A percentile compares a stretch with the other conserved stretches of the same genome.
phyloP scores from a whole-genome alignment of 345 rosid species.

The Boechera retrofracta region DNA sequence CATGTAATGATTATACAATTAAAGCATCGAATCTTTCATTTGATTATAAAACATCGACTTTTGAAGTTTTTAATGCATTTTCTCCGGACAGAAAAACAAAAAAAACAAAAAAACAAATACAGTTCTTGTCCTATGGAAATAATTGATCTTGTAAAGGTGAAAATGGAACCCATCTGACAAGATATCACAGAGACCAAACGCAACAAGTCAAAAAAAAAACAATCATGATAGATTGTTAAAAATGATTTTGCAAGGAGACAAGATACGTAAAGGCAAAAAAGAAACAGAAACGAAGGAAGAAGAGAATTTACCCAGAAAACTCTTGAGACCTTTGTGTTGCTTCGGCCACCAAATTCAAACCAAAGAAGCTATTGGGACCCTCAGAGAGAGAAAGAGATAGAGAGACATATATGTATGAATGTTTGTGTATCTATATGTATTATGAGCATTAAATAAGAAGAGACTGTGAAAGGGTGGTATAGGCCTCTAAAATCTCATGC shows the following conservation, averaged over 20 bases:
- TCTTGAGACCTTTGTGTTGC: neutral
- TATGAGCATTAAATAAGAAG: slow-evolving; percentile 5
- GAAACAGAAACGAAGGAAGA: neutral
- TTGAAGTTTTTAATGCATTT: slow-evolving; percentile 8
- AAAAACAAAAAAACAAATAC: neutral
- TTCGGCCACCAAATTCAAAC: slow-evolving; percentile 19
- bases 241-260: slow-evolving; percentile 5
- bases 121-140: neutral
- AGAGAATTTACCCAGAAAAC: slow-evolving; percentile 18
- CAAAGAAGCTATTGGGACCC: slow-evolving; percentile 35
- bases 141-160: neutral
- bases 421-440: slow-evolving; percentile 11
- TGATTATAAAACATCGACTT: neutral
- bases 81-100: neutral
- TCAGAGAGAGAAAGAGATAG: slow-evolving; percentile 18
- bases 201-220: slow-evolving; percentile 3
- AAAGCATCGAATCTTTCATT: neutral
- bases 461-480: slow-evolving; percentile 18
- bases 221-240: neutral
- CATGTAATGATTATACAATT: slow-evolving; percentile 1
- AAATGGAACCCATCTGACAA: slow-evolving; percentile 19
- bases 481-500: neutral
- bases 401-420: neutral
- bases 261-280: neutral
- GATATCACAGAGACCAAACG: slow-evolving; percentile 4